Conservation (phyloP, 2,329 filamentous ascomycete genomes). For the Colletotrichum sp. region DNA sequence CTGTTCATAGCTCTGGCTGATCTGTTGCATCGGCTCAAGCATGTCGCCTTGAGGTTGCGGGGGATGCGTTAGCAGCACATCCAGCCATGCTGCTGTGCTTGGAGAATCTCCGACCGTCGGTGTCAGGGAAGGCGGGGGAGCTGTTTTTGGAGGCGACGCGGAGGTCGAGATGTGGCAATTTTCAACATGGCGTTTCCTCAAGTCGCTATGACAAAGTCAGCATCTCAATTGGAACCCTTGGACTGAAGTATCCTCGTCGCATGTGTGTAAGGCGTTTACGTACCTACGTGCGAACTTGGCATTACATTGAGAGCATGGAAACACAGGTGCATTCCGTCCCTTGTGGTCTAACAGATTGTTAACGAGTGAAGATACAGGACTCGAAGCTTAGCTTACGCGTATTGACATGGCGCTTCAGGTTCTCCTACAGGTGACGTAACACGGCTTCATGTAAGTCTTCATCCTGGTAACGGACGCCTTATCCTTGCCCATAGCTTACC, state of each 20-base stretch:
- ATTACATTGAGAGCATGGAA: background rate
- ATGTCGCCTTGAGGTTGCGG: background rate
- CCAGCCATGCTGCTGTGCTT: background rate
- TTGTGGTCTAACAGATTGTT: background rate
- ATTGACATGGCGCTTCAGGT: slow-evolving; percentile 11
- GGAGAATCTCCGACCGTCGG: background rate
- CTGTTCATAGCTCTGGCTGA: background rate
- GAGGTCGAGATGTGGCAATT: background rate
- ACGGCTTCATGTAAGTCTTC: background rate
- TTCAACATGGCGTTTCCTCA: slow-evolving; percentile 3
- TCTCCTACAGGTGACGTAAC: background rate
- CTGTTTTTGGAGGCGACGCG: background rate
- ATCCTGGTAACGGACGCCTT: background rate
- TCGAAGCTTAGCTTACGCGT: background rate
- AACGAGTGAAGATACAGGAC: background rate
- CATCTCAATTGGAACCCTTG: background rate
- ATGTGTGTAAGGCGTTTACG: background rate
- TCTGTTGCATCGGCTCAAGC: background rate
- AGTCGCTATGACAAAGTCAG: background rate
- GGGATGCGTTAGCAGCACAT: background rate
- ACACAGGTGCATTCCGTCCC: slow-evolving; percentile 1
- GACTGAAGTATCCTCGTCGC: background rate
- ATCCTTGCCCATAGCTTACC: background rate
- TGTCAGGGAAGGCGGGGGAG: background rate
- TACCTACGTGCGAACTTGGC: slow-evolving; percentile 1